Percentiles rank a stretch among this genome's conserved stretches.
Conservation (phyloP, 768 basidiomycete species). For the Clitopilus hobsonii region DNA sequence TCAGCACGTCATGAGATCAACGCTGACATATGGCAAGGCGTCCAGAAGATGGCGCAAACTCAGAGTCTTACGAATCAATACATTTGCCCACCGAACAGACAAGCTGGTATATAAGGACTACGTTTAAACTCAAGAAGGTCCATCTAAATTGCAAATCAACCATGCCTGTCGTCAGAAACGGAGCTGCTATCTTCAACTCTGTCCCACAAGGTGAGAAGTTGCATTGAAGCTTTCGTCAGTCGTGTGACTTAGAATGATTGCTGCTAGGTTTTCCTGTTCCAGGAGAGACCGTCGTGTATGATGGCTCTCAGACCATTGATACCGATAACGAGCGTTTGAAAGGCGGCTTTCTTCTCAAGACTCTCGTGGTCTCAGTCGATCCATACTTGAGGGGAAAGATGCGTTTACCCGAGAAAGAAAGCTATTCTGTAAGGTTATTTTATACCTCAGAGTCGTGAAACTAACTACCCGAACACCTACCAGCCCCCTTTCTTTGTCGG, state of each 20-base stretch:
- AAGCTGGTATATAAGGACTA: too few species aligned
- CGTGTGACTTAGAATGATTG: background rate
- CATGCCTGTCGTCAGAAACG: constrained; percentile 29
- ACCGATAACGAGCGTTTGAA: constrained; percentile 37
- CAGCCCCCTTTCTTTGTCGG: constrained; percentile 26
- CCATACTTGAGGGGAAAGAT: constrained; percentile 38
- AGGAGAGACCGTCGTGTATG: constrained; percentile 41
- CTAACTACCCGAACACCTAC: background rate
- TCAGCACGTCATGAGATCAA: too few species aligned
- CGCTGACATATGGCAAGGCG: too few species aligned
- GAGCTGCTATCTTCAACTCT: constrained; percentile 30
- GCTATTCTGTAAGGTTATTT: constrained; percentile 17
- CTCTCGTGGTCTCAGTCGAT: constrained; percentile 39
- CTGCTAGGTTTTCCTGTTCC: constrained; percentile 36
- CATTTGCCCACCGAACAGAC: too few species aligned
- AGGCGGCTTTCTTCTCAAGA: constrained; percentile 46
- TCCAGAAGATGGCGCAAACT: too few species aligned
- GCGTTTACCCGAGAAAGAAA: constrained; percentile 22
- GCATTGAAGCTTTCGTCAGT: background rate
- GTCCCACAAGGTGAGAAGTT: constrained; percentile 25
- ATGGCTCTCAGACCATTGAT: constrained; percentile 43
- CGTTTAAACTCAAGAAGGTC: too few species aligned
- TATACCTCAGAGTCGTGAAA: too few species aligned
- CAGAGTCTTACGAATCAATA: too few species aligned
- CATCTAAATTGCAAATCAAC: background rate